Base-by-base conservation (phyloP, 495 filamentous ascomycete species). In the Tuber melanosporum region DNA sequence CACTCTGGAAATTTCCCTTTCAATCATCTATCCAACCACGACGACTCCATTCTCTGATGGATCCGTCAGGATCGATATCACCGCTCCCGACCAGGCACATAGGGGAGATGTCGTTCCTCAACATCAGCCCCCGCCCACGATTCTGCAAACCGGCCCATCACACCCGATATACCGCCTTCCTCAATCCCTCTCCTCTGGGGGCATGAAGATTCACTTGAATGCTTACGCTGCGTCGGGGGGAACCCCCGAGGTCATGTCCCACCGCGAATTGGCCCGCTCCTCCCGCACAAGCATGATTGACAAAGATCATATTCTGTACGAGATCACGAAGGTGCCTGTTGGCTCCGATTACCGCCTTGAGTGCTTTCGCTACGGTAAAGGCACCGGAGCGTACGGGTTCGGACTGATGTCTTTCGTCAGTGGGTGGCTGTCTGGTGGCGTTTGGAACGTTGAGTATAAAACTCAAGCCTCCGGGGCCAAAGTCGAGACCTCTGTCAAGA, bases 111-210 rank as follows among this genome's bases (percentile, higher is more conserved):
- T 80, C 22, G 43, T 43, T 66, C 69, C 76, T 32, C 43, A 57
- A 20, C 52, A 66, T 14, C n/a, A 71, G 12, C 42, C 44, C 20
- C 62, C 74, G 20, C 73, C 80, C 1, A 26, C 57, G 43, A 26
- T 57, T 36, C 77, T 82, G 47, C 69, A 74, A 6, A 80, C 81
- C 17, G 81, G 81, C 20, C 75, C 78, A 26, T 72, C 76, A n/a
- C 57, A 83, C 45, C 81, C 80, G n/a, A 10, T 83, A 43, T 82
- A 83, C 39, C 78, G 81, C 45, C 81, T 83, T n/a, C 81, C 80
- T 20, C 81, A 83, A 47, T 83, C 80, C 0, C 66, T 83, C 62
- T 83, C 81, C 66, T 83, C 81, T 15, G 81, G 81, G n/a, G 81
- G 81, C 12, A 76, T 82, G 36, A 82, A 82, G 44, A 71, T 83